Conservation (phyloP, 495 filamentous ascomycete genomes). For the Xylaria venustula region DNA sequence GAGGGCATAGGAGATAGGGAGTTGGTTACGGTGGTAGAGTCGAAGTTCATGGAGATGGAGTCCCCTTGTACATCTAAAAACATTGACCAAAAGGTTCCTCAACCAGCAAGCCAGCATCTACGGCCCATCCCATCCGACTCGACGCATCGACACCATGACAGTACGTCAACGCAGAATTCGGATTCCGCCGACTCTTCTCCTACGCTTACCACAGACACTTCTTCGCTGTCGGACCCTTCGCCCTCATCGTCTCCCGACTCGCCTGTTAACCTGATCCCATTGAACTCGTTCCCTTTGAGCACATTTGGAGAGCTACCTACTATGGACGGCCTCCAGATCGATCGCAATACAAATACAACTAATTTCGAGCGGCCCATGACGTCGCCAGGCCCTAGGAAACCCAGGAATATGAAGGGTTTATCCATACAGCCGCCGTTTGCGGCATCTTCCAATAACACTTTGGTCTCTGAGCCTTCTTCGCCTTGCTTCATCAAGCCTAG, state of each 20-base stretch:
- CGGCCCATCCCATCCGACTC: constrained; percentile 38
- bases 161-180: constrained; percentile 75
- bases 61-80: constrained; percentile 27
- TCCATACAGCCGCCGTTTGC: constrained; percentile 77
- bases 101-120: constrained; percentile 31
- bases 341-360: constrained; percentile 29
- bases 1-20: constrained; percentile 44
- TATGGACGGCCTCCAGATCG: constrained; percentile 38
- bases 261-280: constrained; percentile 61
- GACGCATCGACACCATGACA: constrained; percentile 59
- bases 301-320: constrained; percentile 42
- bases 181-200: constrained; percentile 93
- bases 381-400: constrained; percentile 71
- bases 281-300: constrained; percentile 54
- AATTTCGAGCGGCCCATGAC: constrained; percentile 53
- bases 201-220: constrained; percentile 85
- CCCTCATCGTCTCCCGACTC: constrained; percentile 91
- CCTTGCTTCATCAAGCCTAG: constrained; percentile 76
- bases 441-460: constrained; percentile 32
- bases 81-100: constrained; percentile 5
- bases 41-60: constrained; percentile 42
- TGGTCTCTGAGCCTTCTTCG: constrained; percentile 73
- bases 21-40: constrained; percentile 44
- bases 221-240: constrained; percentile 83
- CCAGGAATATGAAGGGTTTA: constrained; percentile 89